Conservation (phyloP, 257 asterid genomes). For the Ocimum tenuiflorum region DNA sequence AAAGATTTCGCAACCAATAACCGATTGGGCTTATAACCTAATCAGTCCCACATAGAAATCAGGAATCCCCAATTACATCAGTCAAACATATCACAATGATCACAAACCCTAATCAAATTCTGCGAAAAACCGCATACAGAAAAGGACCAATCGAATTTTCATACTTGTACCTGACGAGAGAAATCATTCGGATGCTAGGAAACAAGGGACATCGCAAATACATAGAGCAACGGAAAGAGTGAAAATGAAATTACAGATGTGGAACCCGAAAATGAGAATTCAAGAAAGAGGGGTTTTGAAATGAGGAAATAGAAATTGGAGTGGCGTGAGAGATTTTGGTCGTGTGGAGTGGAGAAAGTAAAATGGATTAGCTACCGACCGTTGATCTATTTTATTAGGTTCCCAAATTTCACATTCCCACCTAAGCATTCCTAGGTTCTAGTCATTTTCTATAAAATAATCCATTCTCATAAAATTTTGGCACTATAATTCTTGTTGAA, state of each 20-base stretch:
- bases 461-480: too few species aligned
- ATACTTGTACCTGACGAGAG: conserved; percentile 13
- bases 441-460: too few species aligned
- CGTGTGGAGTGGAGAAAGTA: too few species aligned
- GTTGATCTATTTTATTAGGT: too few species aligned
- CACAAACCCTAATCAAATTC: neutral
- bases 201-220: neutral
- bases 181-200: neutral
- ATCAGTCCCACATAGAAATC: conserved; percentile 10
- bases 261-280: neutral
- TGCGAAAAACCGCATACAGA: neutral
- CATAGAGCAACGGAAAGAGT: neutral
- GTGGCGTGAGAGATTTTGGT: too few species aligned
- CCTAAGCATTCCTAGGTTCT: too few species aligned
- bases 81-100: neutral
- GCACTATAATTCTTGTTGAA: too few species aligned
- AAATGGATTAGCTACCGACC: too few species aligned
- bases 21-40: conserved; percentile 9
- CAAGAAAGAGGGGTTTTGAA: conserved; percentile 12
- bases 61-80: neutral
- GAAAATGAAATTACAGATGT: neutral
- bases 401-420: too few species aligned
- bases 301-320: neutral
- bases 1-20: neutral
- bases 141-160: neutral